phyloP scores from a whole-genome alignment of 2,329 filamentous ascomycete species.

The Ceratocystis alfenasii region DNA sequence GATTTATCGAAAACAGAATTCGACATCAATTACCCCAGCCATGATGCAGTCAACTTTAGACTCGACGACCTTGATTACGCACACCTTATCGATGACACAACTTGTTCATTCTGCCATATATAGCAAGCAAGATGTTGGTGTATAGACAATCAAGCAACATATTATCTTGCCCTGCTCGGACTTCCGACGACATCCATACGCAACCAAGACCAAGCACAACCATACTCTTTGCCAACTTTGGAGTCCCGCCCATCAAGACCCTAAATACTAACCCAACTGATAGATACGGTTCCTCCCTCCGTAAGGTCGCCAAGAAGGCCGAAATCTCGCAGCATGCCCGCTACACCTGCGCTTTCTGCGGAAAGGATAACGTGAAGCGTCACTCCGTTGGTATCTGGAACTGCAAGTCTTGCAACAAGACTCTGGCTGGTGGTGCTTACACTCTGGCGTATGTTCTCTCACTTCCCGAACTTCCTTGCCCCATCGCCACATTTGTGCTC shows the following conservation, averaged over 20 bases:
- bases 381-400: conserved; percentile 91
- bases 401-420: conserved; percentile 93
- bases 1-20: neutral
- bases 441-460: conserved; percentile 72
- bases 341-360: conserved; percentile 97
- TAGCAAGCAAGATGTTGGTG: neutral
- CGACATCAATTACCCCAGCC: neutral
- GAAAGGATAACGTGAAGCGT: conserved; percentile 88
- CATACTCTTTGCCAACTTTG: neutral
- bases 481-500: neutral
- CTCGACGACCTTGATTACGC: neutral
- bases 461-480: neutral
- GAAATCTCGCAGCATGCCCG: conserved; percentile 97
- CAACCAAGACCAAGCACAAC: conserved; percentile 7
- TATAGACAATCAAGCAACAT: neutral
- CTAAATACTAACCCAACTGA: conserved; percentile 26
- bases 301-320: conserved; percentile 97
- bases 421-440: conserved; percentile 70
- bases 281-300: conserved; percentile 97
- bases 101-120: neutral
- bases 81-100: neutral
- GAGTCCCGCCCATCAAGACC: neutral
- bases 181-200: neutral
- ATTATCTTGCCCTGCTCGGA: neutral
- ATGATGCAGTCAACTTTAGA: neutral